Percentiles rank a stretch among this genome's conserved stretches.
These are phyloP conservation scores for Daldinia decipiens DNA, from an alignment of 495 filamentous ascomycete genomes.

Conservation along the genomic window DNA sequence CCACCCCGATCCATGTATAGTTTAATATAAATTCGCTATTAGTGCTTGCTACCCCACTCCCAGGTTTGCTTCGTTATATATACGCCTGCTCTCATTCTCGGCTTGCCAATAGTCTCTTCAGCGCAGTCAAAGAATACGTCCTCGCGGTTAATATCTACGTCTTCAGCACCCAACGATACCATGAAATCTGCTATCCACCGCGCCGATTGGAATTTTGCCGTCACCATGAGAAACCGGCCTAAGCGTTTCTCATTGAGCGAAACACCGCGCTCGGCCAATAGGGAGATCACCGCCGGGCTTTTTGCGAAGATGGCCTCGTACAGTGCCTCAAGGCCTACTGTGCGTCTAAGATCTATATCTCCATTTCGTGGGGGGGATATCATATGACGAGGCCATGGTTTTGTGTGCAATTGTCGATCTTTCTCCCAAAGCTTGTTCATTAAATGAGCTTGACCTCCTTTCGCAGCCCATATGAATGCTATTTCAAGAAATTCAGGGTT, in stretches of 20 bases:
- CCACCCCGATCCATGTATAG: too few relatives aligned
- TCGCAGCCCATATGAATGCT: background rate
- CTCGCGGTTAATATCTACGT: background rate
- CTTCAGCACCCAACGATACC: background rate
- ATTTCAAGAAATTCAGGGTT: background rate
- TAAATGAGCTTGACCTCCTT: conserved; percentile 2
- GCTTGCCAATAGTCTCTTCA: background rate
- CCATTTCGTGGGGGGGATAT: background rate
- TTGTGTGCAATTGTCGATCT: background rate
- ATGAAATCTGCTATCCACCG: background rate
- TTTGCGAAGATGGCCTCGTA: background rate
- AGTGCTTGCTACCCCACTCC: conserved; percentile 9
- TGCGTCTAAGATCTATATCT: background rate
- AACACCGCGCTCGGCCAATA: conserved; percentile 4
- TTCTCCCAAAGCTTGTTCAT: background rate
- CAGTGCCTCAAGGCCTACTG: background rate
- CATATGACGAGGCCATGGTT: background rate
- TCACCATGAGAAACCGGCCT: too few relatives aligned
- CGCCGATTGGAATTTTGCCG: background rate
- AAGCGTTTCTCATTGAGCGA: background rate
- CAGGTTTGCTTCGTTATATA: background rate
- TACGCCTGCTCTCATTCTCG: background rate
- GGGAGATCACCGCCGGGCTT: background rate
- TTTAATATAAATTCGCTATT: background rate
- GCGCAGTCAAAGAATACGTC: background rate